These are phyloP conservation scores for Coemansia sp. DNA, from an alignment of 371 early-diverging fungal genomes.

Conservation along the genomic window DNA sequence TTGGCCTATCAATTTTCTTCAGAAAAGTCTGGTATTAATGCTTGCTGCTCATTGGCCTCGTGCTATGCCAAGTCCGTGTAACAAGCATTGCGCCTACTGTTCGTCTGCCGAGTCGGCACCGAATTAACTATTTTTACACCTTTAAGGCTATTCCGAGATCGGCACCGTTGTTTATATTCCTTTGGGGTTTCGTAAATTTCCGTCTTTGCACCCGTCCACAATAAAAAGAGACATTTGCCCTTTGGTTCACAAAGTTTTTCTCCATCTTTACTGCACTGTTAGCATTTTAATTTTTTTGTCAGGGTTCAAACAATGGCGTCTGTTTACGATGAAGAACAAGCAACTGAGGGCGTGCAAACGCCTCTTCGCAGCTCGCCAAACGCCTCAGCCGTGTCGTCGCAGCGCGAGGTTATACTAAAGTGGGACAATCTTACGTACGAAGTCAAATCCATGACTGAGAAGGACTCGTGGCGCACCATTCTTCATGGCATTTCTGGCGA, in stretches of 20 bases:
- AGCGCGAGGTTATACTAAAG: constrained; percentile 33
- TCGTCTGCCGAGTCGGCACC: too few species aligned
- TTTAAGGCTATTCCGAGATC: too few species aligned
- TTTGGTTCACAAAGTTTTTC: neutral
- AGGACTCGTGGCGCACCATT: constrained; percentile 39
- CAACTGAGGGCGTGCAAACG: constrained; percentile 35
- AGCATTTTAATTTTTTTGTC: neutral
- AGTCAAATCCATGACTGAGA: constrained; percentile 41
- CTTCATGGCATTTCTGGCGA: constrained; percentile 55
- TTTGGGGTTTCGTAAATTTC: too few species aligned
- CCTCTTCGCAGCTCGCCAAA: neutral
- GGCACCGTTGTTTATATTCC: too few species aligned
- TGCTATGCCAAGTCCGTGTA: too few species aligned
- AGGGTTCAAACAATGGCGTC: constrained; percentile 20
- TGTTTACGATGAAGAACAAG: constrained; percentile 40
- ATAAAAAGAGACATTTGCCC: too few species aligned
- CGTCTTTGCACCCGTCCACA: too few species aligned
- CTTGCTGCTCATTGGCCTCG: too few species aligned
- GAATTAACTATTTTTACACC: too few species aligned
- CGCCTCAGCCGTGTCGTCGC: neutral
- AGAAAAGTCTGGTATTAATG: too few species aligned
- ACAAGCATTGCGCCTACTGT: too few species aligned
- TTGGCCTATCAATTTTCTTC: too few species aligned
- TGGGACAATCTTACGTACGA: constrained; percentile 45
- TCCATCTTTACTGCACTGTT: neutral